Evolutionary conservation across 495 filamentous ascomycete genomes (phyloP), one percentile per base, ranked within the genome.

Genomic region (Aspergillus bridgeri): DNA sequence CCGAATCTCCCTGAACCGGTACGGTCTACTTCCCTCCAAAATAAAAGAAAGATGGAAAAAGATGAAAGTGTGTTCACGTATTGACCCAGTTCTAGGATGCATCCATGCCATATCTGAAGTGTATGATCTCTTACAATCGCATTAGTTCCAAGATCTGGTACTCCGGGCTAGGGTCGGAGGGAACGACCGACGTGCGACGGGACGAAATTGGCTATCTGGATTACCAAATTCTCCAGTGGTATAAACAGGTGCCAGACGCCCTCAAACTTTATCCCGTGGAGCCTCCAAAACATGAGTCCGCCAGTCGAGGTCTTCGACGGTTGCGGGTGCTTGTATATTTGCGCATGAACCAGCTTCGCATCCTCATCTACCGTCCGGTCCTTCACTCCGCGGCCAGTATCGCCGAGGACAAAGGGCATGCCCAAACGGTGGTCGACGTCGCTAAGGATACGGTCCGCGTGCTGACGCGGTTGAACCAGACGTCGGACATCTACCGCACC

Each of bases 61-160:
- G 5, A 29, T 29, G 27, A 29, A 29, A 29, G 3, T 7, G 11
- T 1, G n/a, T n/a, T n/a, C n/a, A 6, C 5, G 27, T 29, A 9
- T 6, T 29, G 27, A 29, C 27, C 18, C 23, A 50, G 45, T 23
- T 19, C 25, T 64, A 91, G 88, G 83, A 89, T 53, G 76, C 82
- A 22, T 79, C 77, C 6, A 60, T 86, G 38, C 88, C 85, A 0
- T 93, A 92, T 60, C 69, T 93, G 17, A 81, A 81, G 13, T 85
- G 85, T 42, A 96, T 96, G 89, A 84, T 93, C 25, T 78, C 79
- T 1, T 93, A 92, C 61, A 86, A 86, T 24, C 81, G 79, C 47
- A 86, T 96, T 45, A 88, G 83, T 55, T 89, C 88, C 15, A 90
- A 86, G 66, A 87, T 93, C 46, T 94, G 89, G 90, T 82, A 72